These are phyloP conservation scores for Neofusicoccum kwambonambiense DNA, from an alignment of 2,329 filamentous ascomycete species.

Conservation along the genomic window DNA sequence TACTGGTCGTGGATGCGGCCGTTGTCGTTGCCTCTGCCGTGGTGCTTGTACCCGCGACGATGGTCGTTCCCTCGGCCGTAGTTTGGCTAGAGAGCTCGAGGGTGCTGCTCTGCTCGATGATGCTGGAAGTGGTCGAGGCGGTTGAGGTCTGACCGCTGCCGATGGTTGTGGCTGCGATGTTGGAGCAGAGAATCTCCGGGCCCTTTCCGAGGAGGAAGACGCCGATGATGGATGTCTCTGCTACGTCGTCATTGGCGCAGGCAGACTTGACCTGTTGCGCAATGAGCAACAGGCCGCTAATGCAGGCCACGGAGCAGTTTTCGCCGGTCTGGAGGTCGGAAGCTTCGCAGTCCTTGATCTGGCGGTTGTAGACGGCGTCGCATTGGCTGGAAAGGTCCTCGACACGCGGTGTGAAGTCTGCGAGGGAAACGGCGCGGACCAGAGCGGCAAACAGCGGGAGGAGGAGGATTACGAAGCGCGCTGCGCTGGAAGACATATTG, in stretches of 20 bases:
- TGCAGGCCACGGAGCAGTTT: slow-evolving; percentile 37
- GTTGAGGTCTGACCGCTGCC: slow-evolving; percentile 12
- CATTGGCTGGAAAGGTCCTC: slow-evolving; percentile 41
- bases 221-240: slow-evolving; percentile 41
- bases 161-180: slow-evolving; percentile 26
- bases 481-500: slow-evolving; percentile 12
- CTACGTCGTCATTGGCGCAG: slow-evolving; percentile 37
- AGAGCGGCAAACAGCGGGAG: slow-evolving; percentile 23
- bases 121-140: slow-evolving; percentile 18
- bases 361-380: slow-evolving; percentile 39
- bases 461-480: slow-evolving; percentile 1
- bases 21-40: slow-evolving; percentile 18
- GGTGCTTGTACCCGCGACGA: slow-evolving; percentile 22
- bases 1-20: background rate
- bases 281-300: slow-evolving; percentile 41
- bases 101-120: slow-evolving; percentile 13
- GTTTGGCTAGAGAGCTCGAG: slow-evolving; percentile 20
- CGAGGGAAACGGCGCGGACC: slow-evolving; percentile 41
- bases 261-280: slow-evolving; percentile 30
- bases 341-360: slow-evolving; percentile 41
- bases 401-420: slow-evolving; percentile 45
- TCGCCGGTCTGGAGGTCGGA: slow-evolving; percentile 30
- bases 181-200: slow-evolving; percentile 39
- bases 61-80: slow-evolving; percentile 18
- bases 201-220: slow-evolving; percentile 43